A percentile compares a stretch with the other conserved stretches of the same genome.
These are phyloP conservation scores for Globisporangium megalacanthum DNA, from an alignment of 352 stramenopile genomes.

Conservation along the genomic window DNA sequence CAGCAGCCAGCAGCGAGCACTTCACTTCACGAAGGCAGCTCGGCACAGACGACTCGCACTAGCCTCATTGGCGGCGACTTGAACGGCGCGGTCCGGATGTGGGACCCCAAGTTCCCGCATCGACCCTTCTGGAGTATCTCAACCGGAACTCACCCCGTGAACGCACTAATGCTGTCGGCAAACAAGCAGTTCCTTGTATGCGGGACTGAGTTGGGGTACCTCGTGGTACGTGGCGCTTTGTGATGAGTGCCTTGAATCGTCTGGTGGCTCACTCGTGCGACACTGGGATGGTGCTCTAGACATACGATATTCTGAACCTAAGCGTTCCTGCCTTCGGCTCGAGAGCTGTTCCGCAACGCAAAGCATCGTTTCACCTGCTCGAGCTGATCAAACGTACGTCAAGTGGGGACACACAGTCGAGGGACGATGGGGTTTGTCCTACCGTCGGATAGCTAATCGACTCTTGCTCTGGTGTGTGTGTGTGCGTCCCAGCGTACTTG, in stretches of 20 bases:
- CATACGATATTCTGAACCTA: slow-evolving; percentile 58
- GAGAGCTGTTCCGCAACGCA: slow-evolving; percentile 47
- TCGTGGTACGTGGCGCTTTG: slow-evolving; percentile 34
- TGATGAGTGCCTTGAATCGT: background rate
- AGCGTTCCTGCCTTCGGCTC: slow-evolving; percentile 62
- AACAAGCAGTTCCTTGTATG: slow-evolving; percentile 52
- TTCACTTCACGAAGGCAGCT: background rate
- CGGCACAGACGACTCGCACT: slow-evolving; percentile 7
- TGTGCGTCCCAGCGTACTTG: slow-evolving; percentile 11
- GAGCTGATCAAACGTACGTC: slow-evolving; percentile 46
- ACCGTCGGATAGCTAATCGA: too few relatives aligned
- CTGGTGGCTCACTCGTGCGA: background rate
- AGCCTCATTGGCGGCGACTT: slow-evolving; percentile 55
- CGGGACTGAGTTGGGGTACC: slow-evolving; percentile 45
- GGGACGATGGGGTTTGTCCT: too few relatives aligned
- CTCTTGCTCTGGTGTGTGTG: too few relatives aligned
- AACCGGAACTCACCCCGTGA: slow-evolving; percentile 42
- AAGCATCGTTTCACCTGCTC: slow-evolving; percentile 31
- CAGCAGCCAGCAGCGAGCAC: background rate
- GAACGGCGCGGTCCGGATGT: slow-evolving; percentile 61
- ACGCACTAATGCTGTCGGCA: slow-evolving; percentile 33
- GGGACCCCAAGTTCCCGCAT: slow-evolving; percentile 48
- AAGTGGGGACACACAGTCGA: too few relatives aligned
- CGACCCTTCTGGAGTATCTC: slow-evolving; percentile 53
- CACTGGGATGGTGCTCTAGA: slow-evolving; percentile 20